These are phyloP conservation scores for Fusarium oligoseptatum DNA, from an alignment of 2,329 filamentous ascomycete species.

Conservation along the genomic window DNA sequence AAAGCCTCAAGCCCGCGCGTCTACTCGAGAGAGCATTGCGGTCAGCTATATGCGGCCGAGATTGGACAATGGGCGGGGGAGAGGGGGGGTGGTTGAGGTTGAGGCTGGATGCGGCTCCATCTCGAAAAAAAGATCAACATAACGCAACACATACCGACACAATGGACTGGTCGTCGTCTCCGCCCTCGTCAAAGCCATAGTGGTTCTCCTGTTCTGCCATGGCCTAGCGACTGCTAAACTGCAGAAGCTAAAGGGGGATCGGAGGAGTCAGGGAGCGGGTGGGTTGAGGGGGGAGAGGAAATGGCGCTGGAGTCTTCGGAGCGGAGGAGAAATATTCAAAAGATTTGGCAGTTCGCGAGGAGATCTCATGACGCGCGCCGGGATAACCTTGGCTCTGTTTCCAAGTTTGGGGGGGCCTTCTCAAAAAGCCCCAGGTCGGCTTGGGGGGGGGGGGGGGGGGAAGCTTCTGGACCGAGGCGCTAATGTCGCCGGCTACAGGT, in stretches of 20 bases:
- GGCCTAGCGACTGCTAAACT: constrained; percentile 48
- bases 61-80: constrained; percentile 30
- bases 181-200: constrained; percentile 56
- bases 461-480: constrained; percentile 39
- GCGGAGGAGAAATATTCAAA: constrained; percentile 29
- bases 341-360: constrained; percentile 44
- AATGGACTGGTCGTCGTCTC: constrained; percentile 64
- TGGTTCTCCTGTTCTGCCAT: constrained; percentile 60
- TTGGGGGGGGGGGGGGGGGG: constrained; percentile 8
- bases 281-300: constrained; percentile 21
- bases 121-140: constrained; percentile 14
- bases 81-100: too few relatives aligned
- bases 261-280: constrained; percentile 31
- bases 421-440: constrained; percentile 30
- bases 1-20: constrained; percentile 92
- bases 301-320: constrained; percentile 28
- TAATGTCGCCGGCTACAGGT: constrained; percentile 37
- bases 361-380: constrained; percentile 48
- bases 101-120: constrained; percentile 22
- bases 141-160: constrained; percentile 55
- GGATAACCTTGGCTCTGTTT: constrained; percentile 43
- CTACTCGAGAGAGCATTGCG: constrained; percentile 59
- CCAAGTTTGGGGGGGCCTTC: constrained; percentile 22
- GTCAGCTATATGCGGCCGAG: constrained; percentile 33
- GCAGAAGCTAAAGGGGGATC: constrained; percentile 41